These are phyloP conservation scores for Fusarium liriodendri DNA, from an alignment of 2,329 filamentous ascomycete genomes.

Conservation along the genomic window DNA sequence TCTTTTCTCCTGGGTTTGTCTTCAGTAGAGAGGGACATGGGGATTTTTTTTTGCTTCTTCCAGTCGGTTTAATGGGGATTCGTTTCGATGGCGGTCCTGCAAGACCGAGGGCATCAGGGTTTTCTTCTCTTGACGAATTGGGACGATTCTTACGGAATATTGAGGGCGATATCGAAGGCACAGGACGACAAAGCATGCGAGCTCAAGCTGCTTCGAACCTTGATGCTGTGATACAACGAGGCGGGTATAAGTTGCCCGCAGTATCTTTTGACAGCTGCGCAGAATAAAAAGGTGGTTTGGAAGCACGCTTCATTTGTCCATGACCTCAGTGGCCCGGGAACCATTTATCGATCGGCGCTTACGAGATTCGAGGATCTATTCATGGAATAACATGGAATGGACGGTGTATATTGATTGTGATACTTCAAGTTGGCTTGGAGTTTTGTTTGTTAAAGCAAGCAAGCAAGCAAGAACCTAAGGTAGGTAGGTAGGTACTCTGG, in stretches of 20 bases:
- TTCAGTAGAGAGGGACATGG: constrained; percentile 34
- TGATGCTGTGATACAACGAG: constrained; percentile 6
- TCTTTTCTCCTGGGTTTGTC: constrained; percentile 22
- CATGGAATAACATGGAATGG: constrained; percentile 5
- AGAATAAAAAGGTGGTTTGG: constrained; percentile 34
- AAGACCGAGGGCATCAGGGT: constrained; percentile 22
- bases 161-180: constrained; percentile 24
- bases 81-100: constrained; percentile 29
- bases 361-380: constrained; percentile 9
- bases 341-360: constrained; percentile 1
- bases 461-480: background rate
- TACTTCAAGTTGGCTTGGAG: background rate
- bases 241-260: constrained; percentile 19
- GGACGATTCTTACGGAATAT: constrained; percentile 39
- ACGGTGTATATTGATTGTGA: background rate
- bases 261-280: constrained; percentile 20
- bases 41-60: constrained; percentile 30
- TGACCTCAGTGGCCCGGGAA: constrained; percentile 5
- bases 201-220: constrained; percentile 22
- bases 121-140: constrained; percentile 38
- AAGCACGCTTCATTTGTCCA: constrained; percentile 7
- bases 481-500: constrained; percentile 1
- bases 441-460: constrained; percentile 1
- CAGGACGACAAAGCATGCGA: constrained; percentile 11
- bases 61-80: constrained; percentile 41